Percentiles rank a stretch among this genome's conserved stretches.
Evolutionary conservation across 192 early-diverging fungal genomes (phyloP).

Genomic region (Coemansia sp.): DNA sequence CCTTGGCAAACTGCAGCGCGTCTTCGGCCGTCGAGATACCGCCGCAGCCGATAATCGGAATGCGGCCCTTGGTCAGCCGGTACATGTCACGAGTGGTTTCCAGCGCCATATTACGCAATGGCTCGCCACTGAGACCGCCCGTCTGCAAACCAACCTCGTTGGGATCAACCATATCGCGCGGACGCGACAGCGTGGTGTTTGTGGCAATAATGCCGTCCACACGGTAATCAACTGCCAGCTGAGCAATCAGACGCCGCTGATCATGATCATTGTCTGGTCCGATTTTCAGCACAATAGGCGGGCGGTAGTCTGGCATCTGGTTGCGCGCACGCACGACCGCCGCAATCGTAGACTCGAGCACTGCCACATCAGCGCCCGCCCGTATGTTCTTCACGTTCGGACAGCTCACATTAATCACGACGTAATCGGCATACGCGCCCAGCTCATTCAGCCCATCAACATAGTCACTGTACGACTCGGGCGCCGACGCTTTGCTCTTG

Average conservation of each 20-base stretch:
- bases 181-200: constrained; percentile 85
- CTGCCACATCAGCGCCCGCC: constrained; percentile 66
- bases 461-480: constrained; percentile 75
- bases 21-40: constrained; percentile 77
- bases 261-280: constrained; percentile 76
- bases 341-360: constrained; percentile 68
- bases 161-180: constrained; percentile 56
- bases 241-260: constrained; percentile 79
- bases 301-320: constrained; percentile 50
- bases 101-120: constrained; percentile 73
- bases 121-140: constrained; percentile 83
- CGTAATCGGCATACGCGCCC: constrained; percentile 80
- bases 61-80: constrained; percentile 66
- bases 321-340: constrained; percentile 63
- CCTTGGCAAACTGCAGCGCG: constrained; percentile 74
- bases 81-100: constrained; percentile 72
- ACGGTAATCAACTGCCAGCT: constrained; percentile 65
- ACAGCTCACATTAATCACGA: constrained; percentile 86
- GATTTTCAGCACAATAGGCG: constrained; percentile 87
- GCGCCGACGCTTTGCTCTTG: constrained; percentile 78
- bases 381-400: constrained; percentile 87
- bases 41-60: constrained; percentile 88
- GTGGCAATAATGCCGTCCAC: constrained; percentile 86
- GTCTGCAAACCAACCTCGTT: constrained; percentile 52
- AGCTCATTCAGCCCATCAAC: constrained; percentile 71